Evolutionary conservation across 345 rosid species (phyloP).

Genomic region (Gossypium australe): DNA sequence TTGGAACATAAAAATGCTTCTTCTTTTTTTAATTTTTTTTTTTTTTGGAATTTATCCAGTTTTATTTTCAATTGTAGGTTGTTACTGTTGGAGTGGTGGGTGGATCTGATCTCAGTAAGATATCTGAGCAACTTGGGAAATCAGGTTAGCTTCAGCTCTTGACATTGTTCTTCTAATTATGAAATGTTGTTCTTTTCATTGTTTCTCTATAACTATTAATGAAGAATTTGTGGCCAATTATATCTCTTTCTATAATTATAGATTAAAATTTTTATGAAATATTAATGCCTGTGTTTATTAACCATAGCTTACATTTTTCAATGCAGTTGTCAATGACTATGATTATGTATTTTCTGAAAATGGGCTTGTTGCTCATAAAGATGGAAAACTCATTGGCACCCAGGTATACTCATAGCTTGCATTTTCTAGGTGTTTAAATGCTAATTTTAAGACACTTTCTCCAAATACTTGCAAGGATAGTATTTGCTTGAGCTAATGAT

Average conservation of each 20-base stretch:
- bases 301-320: background rate
- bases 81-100: constrained; percentile 93
- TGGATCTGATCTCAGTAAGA: constrained; percentile 88
- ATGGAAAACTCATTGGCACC: constrained; percentile 71
- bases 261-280: background rate
- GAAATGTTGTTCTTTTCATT: background rate
- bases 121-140: constrained; percentile 88
- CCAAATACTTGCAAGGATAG: too few species aligned
- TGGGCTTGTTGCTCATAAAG: constrained; percentile 94
- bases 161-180: background rate
- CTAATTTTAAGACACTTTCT: background rate
- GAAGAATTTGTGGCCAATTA: background rate
- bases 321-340: constrained; percentile 72
- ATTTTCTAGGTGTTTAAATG: background rate
- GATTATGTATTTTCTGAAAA: constrained; percentile 93
- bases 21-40: background rate
- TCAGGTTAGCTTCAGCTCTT: constrained; percentile 43
- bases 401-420: constrained; percentile 45
- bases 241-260: background rate
- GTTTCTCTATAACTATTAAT: background rate
- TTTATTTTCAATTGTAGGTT: constrained; percentile 41
- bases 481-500: background rate
- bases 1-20: background rate
- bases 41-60: background rate
- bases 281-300: background rate